A percentile compares a stretch with the other conserved stretches of the same genome.
These are phyloP conservation scores for Aspergillus chevalieri DNA, from an alignment of 2,329 filamentous ascomycete species.

Conservation along the genomic window DNA sequence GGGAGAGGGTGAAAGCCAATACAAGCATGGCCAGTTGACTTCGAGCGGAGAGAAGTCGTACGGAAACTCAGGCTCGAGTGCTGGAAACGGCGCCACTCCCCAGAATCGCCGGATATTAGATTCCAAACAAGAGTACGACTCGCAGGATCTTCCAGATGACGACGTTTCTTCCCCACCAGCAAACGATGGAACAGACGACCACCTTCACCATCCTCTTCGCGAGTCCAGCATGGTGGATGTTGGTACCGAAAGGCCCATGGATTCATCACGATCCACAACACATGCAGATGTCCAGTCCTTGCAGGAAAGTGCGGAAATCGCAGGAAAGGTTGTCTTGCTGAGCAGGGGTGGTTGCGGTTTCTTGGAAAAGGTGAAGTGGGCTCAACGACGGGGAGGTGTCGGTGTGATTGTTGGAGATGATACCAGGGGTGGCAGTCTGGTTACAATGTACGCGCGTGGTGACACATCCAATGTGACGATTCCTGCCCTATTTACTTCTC, in stretches of 20 bases:
- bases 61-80: slow-evolving; percentile 18
- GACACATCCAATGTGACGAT: slow-evolving; percentile 94
- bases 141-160: slow-evolving; percentile 14
- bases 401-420: slow-evolving; percentile 94
- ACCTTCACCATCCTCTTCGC: slow-evolving; percentile 59
- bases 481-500: slow-evolving; percentile 87
- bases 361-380: slow-evolving; percentile 95
- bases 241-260: slow-evolving; percentile 28
- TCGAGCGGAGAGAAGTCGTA: slow-evolving; percentile 15
- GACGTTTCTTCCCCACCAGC: slow-evolving; percentile 22
- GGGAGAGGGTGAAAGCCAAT: slow-evolving; percentile 55
- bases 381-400: slow-evolving; percentile 78
- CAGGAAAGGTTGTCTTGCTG: slow-evolving; percentile 84
- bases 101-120: slow-evolving; percentile 19
- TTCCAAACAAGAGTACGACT: slow-evolving; percentile 15
- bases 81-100: slow-evolving; percentile 14
- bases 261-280: slow-evolving; percentile 31
- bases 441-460: slow-evolving; percentile 97
- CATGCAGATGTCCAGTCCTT: slow-evolving; percentile 89
- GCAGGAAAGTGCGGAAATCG: slow-evolving; percentile 86
- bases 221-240: slow-evolving; percentile 36
- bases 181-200: slow-evolving; percentile 78
- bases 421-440: slow-evolving; percentile 76
- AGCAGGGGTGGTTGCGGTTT: slow-evolving; percentile 94
- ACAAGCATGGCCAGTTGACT: slow-evolving; percentile 17